Base-by-base conservation (phyloP, 768 basidiomycete species). In the Podaxis pistillaris region DNA sequence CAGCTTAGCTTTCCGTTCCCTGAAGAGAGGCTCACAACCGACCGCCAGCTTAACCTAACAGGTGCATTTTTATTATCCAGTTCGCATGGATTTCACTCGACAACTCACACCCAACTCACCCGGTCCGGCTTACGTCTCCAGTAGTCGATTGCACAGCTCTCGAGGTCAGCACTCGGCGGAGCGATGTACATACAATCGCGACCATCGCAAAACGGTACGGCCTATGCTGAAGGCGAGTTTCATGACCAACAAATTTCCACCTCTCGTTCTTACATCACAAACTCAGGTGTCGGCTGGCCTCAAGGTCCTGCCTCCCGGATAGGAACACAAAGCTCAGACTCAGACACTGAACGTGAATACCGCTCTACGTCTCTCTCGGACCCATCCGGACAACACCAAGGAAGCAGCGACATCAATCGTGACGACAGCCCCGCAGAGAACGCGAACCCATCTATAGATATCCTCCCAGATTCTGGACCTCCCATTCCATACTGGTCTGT, bases 401-500 rank as follows among this genome's bases (percentile, higher is more conserved):
- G 58, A 57, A 75, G 67, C 65, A 76, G 69, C 53, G 73, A 64
- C 33, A 58, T 55, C 15, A 67, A 69, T 55, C 65, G 71, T 30
- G 61, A 66, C 64, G 65, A 67, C 68, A 78, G 77, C 65, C 70
- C 76, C 40, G 71, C 78, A 46, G 76, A 73, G n/a, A 74, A 73
- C 68, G 65, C 74, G 36, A 80, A 76, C 66, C 77, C 73, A 11
- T 85, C 84, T 1, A 72, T 80, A 11, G 85, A 81, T 55, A 81
- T 79, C 4, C 68, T 77, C 37, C 79, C 70, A 63, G 83, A 81
- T 62, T 69, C 76, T 36, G 74, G 83, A n/a, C 87, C 90, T 52
- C 80, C 87, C 30, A 83, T 91, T 19, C 90, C 91, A 0, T 90
- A 91, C 74, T 93, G 90, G 90, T 89, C 90, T 46, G 88, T 89